phyloP scores from a whole-genome alignment of 139 green algal species.

The Chlamydomonas urium region DNA sequence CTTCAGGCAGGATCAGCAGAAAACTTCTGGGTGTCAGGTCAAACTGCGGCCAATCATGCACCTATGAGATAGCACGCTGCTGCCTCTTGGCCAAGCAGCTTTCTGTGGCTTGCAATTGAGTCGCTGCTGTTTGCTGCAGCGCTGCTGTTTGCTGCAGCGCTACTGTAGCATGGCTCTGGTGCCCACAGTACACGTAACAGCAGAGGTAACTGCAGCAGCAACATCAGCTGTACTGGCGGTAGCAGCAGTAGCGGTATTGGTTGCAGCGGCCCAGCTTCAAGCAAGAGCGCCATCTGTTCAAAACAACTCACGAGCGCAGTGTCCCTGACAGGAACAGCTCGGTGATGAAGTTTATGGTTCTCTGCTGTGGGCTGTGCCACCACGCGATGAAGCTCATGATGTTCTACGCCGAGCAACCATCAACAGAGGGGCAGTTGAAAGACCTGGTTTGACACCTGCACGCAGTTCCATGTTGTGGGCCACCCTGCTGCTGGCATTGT shows the following conservation, averaged over 20 bases:
- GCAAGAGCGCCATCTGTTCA: too few species aligned
- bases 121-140: neutral
- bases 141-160: too few species aligned
- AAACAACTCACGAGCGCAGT: neutral
- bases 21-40: neutral
- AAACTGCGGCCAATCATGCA: neutral
- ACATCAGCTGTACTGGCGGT: too few species aligned
- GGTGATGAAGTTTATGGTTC: slow-evolving; percentile 48
- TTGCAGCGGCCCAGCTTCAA: too few species aligned
- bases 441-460: neutral
- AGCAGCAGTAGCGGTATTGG: too few species aligned
- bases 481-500: too few species aligned
- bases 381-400: slow-evolving; percentile 39
- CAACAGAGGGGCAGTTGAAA: too few species aligned
- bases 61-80: too few species aligned
- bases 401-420: slow-evolving; percentile 8
- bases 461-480: slow-evolving; percentile 18
- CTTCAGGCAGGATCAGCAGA: neutral
- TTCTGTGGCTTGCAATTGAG: neutral
- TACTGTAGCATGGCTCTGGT: too few species aligned
- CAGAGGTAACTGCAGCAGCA: too few species aligned
- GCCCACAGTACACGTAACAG: too few species aligned
- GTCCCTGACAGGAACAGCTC: slow-evolving; percentile 15
- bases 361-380: slow-evolving; percentile 26
- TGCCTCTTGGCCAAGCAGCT: too few species aligned